Base-by-base conservation (phyloP, 192 early-diverging fungal genomes). In the Pilobolus umbonatus region DNA sequence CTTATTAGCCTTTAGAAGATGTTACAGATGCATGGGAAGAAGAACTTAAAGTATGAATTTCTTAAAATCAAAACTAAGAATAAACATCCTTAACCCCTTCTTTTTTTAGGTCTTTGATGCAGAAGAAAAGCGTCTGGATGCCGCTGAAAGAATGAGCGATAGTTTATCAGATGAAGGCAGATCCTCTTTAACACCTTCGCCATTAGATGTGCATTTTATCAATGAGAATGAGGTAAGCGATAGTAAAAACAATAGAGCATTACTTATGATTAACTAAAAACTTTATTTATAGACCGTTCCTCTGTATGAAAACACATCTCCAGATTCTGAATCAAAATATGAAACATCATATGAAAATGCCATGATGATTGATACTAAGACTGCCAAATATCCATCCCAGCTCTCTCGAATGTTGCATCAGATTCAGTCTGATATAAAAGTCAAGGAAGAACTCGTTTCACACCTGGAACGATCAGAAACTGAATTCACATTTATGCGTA, bases 401-500 rank as follows among this genome's bases (percentile, higher is more conserved):
- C 28, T 65, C 32, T 38, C 55, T 10, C 65, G 70, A 21, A 78
- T 76, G 77, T 55, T 84, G 32, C 75, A 78, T 45, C 75, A 82
- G 51, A 81, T 84, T 25, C 82, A 84, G 64, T 69, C 72, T 29
- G 82, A 81, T 34, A 78, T 84, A 17, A 72, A 66, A 17, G 69
- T 76, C 30, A 85, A 85, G 53, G 82, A 85, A 54, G 81, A 81
- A 61, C 67, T 85, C 8, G 80, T 85, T 4, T 38, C 57, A 4
- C 81, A 81, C 30, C 55, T 85, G 6, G 82, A 83, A 52, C 70
- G 69, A 26, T 73, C 74, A 1, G 81, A 85, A 48, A 60, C 56
- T 15, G 80, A 85, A 44, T 83, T 80, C 47, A 72, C 70, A 10
- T 74, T 61, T 46, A 85, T 85, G 83, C 66, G 80, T 11, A 54